Evolutionary conservation across 768 basidiomycete species (phyloP), one percentile per base, ranked within the genome.

Genomic region (Mrakia blollopis): DNA sequence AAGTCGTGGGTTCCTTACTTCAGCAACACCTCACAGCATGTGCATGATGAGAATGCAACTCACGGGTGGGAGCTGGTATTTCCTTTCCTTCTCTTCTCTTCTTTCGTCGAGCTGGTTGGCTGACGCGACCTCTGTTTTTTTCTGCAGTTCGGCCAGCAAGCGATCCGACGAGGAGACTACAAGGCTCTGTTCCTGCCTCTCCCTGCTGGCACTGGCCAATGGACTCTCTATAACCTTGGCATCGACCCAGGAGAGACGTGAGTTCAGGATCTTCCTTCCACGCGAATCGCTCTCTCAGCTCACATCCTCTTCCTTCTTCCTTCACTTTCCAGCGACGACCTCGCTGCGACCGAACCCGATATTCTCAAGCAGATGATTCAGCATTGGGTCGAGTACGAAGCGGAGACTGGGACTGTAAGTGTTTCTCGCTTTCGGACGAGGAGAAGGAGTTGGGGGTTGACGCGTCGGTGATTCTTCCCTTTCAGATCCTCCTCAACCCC

Each of bases 41-140:
- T 80, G 11, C 80, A 81, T 32, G 80, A 79, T 30, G 80, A 80
- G 54, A 79, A 81, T 52, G 80, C 79, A 18, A 73, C 80, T 11
- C 80, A 80, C 54, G 81, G 81, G 0, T 82, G 81, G 81, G 81
- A 82, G 47, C 63, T 72, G 44, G 70, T 47, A 14, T 71, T 52
- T 6, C 23, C 11, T 28, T 23, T 32, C 39, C 30, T 13, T 37
- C 28, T 70, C 50, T 39, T 23, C 16, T 14, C 18, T 37, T 25
- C 25, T 16, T 61, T 25, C 23, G 11, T 1, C 23, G 14, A 57
- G 11, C 25, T 3, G 0, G 25, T n/a, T 18, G 21, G 3, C 32
- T 65, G 63, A 14, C 11, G 47, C 54, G 18, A 3, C n/a, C 13
- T n/a, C 37, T 35, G n/a, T 3, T 30, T 23, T 4, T 18, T 35